phyloP scores from a whole-genome alignment of 345 rosid genomes.

The Eucalyptus tenuipes region DNA sequence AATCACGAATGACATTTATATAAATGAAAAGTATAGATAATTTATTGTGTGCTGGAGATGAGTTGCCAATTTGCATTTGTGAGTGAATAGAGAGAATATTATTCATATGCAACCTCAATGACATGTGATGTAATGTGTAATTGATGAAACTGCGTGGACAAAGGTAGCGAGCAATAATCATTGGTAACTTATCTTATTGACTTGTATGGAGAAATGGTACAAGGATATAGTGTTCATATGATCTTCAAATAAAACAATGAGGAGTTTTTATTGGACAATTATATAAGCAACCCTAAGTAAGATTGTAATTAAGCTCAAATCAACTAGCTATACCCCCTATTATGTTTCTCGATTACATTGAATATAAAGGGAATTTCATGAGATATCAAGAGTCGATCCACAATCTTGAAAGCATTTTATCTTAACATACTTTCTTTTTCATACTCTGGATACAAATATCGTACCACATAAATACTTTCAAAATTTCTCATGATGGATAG shows the following conservation, averaged over 20 bases:
- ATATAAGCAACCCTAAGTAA: background rate
- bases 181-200: background rate
- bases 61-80: background rate
- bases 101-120: background rate
- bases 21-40: no score
- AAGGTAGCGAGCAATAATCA: rapidly evolving
- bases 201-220: background rate
- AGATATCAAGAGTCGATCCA: rapidly evolving
- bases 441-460: no score
- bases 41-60: background rate
- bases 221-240: background rate
- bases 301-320: background rate
- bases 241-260: background rate
- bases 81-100: background rate
- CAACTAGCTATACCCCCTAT: background rate
- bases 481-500: background rate
- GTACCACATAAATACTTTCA: background rate
- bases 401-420: no score
- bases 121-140: background rate
- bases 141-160: background rate
- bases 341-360: background rate
- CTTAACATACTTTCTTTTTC: no score
- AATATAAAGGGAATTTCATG: background rate
- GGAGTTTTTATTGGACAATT: no score
- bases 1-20: no score